These are phyloP conservation scores for Parascedosporium putredinis DNA, from an alignment of 2,329 filamentous ascomycete genomes.

Conservation along the genomic window DNA sequence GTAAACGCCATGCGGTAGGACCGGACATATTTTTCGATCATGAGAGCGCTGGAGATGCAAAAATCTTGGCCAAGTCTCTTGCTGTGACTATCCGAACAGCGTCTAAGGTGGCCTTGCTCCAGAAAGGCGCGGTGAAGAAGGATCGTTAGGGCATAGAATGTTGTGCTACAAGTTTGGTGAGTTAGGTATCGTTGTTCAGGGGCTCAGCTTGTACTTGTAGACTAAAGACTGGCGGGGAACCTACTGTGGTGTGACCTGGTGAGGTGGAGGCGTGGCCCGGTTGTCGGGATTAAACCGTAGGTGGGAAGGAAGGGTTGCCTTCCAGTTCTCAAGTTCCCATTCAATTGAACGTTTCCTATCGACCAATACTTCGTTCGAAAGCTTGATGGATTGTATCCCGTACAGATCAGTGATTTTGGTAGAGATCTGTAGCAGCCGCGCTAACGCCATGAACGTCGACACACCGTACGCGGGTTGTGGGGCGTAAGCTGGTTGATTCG, in stretches of 20 bases:
- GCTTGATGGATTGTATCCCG: slow-evolving; percentile 8
- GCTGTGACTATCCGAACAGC: slow-evolving; percentile 17
- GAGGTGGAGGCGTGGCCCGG: slow-evolving; percentile 10
- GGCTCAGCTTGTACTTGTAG: background rate
- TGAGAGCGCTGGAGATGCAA: slow-evolving; percentile 21
- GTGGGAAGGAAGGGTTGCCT: slow-evolving; percentile 6
- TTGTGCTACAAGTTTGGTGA: slow-evolving; percentile 19
- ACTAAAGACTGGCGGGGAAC: background rate
- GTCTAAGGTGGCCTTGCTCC: slow-evolving; percentile 20
- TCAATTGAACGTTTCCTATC: slow-evolving; percentile 9
- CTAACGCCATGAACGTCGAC: slow-evolving; percentile 2
- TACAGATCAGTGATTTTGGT: slow-evolving; percentile 9
- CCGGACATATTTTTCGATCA: slow-evolving; percentile 25
- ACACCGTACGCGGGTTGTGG: slow-evolving; percentile 3
- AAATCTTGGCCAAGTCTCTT: slow-evolving; percentile 18
- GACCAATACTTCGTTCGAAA: background rate
- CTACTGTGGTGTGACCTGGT: slow-evolving; percentile 11
- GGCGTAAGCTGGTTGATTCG: background rate
- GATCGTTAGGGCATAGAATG: slow-evolving; percentile 31
- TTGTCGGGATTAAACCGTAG: slow-evolving; percentile 14
- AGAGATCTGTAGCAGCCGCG: slow-evolving; percentile 2
- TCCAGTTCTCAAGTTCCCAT: slow-evolving; percentile 7
- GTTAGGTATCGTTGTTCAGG: background rate
- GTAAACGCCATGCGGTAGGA: slow-evolving; percentile 28
- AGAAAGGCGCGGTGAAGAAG: slow-evolving; percentile 34